Evolutionary conservation across 352 stramenopile species (phyloP), one percentile per base, ranked within the genome.

Genomic region (Aphanomyces stellatus): DNA sequence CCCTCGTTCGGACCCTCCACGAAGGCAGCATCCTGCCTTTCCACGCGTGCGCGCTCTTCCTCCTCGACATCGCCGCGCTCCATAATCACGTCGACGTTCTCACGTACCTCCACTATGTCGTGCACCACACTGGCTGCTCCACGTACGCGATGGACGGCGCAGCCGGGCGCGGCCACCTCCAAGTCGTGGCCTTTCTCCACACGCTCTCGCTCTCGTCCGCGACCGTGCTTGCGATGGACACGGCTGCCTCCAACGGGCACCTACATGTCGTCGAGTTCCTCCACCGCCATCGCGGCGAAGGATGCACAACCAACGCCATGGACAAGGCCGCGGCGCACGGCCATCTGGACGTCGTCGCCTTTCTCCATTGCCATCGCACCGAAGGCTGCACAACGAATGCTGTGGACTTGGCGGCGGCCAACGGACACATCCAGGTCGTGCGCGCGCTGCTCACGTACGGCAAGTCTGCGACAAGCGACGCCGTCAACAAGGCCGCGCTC

Each of bases 11-110:
- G 37, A n/a, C 13, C n/a, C n/a, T 46, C 11, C 37, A 46, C 37
- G n/a, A 46, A 46, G 11, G 37, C 11, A 11, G n/a, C 37, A n/a
- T n/a, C 37, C n/a, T 46, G 37, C n/a, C n/a, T n/a, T n/a, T n/a
- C n/a, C 37, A 19, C 13, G 37, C 13, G 11, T 46, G 37, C n/a
- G 37, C 11, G 37, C 13, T 53, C 19, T 25, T 25, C 24, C 41
- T 64, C 6, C 35, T 84, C 43, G 70, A 81, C 49, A 69, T 69
- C 4, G 76, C 75, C 13, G 76, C 76, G 11, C 51, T 75, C n/a
- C 55, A 75, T 35, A 74, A 73, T 8, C 30, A 69, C 4, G 37
- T 81, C 22, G 17, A 69, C 0, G 53, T 81, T 55, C 69, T 84
- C 24, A 51, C 33, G 17, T 80, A 74, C 51, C 59, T 84, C 8